Conservation (phyloP, 257 asterid genomes). For the Solanum ahanhuiri region DNA sequence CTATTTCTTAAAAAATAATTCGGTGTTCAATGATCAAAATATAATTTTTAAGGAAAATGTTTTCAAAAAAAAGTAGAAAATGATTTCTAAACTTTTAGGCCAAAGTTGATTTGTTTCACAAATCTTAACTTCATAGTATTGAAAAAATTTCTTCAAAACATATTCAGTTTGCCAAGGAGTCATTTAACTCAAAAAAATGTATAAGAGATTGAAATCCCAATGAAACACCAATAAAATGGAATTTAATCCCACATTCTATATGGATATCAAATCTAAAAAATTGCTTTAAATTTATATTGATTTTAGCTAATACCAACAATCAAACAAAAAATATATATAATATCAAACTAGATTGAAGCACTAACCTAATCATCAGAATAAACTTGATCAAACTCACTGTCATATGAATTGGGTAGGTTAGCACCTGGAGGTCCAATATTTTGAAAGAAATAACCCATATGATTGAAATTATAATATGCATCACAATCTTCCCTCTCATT, state of each 20-base stretch:
- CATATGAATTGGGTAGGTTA: not conserved
- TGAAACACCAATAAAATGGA: not conserved
- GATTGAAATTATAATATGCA: not conserved
- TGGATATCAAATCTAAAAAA: not conserved
- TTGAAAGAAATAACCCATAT: not conserved
- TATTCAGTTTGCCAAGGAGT: not conserved
- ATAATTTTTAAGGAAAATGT: not conserved
- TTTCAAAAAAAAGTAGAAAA: not conserved
- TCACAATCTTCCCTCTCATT: not conserved
- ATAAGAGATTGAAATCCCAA: not conserved
- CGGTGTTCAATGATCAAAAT: not conserved
- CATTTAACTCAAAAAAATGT: not conserved
- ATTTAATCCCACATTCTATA: not conserved
- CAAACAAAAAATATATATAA: not conserved
- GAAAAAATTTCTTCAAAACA: not conserved
- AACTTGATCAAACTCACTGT: not conserved
- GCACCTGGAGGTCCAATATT: not conserved
- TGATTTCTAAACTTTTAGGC: not conserved
- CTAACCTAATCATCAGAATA: not conserved
- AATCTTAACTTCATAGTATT: not conserved
- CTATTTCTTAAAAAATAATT: not conserved
- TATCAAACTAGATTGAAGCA: not conserved
- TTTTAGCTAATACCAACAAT: not conserved
- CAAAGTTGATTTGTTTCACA: not conserved
- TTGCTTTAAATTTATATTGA: not conserved